Evolutionary conservation across 805 yeast genomes (phyloP).

Genomic region (Kazachstania viticola): DNA sequence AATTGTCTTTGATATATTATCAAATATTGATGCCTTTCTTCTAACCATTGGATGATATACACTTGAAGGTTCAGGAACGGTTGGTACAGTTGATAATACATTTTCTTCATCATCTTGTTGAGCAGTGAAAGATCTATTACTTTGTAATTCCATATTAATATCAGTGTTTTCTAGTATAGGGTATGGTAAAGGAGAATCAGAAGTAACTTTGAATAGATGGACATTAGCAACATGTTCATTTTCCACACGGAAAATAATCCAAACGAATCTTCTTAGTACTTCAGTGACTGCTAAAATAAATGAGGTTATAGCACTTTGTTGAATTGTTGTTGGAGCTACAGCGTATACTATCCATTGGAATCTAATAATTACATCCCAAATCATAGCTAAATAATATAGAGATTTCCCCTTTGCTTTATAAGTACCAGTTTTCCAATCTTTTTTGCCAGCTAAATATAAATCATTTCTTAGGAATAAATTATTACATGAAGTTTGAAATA

Average conservation of each 20-base stretch:
- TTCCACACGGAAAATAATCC: constrained; percentile 90
- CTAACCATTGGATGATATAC: constrained; percentile 15
- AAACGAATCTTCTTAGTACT: constrained; percentile 67
- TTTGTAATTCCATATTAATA: constrained; percentile 1
- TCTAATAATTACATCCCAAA: constrained; percentile 60
- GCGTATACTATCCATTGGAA: constrained; percentile 92
- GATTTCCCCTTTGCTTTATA: constrained; percentile 24
- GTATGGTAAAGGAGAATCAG: constrained; percentile 81
- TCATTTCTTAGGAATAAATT: constrained; percentile 58
- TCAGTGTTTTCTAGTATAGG: constrained; percentile 17
- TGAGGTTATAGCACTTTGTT: constrained; percentile 80
- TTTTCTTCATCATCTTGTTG: not conserved
- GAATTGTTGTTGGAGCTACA: constrained; percentile 60
- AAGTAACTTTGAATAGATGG: constrained; percentile 70
- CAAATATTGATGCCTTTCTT: constrained; percentile 18
- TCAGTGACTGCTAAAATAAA: constrained; percentile 79
- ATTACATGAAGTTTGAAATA: constrained; percentile 50
- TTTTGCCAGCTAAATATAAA: constrained; percentile 44
- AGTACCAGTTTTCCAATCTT: constrained; percentile 25
- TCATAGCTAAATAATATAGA: constrained; percentile 64
- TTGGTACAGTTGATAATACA: not conserved
- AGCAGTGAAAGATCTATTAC: not conserved
- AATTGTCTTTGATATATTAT: constrained; percentile 32
- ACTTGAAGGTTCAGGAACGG: constrained; percentile 9
- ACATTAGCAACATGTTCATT: constrained; percentile 94